Evolutionary conservation across 2,329 filamentous ascomycete species (phyloP).

Genomic region (Colletotrichum trifolii): DNA sequence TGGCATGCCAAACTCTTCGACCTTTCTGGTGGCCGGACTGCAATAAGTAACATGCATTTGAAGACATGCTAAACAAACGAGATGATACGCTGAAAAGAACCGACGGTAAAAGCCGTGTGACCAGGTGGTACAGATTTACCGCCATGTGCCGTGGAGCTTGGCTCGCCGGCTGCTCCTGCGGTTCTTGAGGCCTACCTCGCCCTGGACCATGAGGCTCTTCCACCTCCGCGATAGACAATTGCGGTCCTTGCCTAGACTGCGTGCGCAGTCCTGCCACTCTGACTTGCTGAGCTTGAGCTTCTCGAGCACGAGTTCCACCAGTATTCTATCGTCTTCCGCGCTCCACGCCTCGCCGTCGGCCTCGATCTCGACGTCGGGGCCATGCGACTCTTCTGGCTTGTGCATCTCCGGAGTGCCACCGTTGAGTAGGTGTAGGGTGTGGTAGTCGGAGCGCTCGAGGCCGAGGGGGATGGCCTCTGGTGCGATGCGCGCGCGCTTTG

Average conservation of each 20-base stretch:
- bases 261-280: slow-evolving; percentile 76
- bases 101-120: not conserved
- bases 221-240: slow-evolving; percentile 68
- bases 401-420: slow-evolving; percentile 42
- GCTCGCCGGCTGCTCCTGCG: slow-evolving; percentile 54
- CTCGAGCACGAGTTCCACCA: slow-evolving; percentile 75
- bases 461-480: slow-evolving; percentile 70
- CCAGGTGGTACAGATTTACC: slow-evolving; percentile 44
- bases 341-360: slow-evolving; percentile 66
- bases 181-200: slow-evolving; percentile 69
- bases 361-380: slow-evolving; percentile 55
- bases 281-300: slow-evolving; percentile 73
- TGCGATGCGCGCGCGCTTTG: slow-evolving; percentile 70
- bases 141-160: slow-evolving; percentile 67
- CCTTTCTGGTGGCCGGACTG: not conserved
- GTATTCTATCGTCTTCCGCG: slow-evolving; percentile 70
- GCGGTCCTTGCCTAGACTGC: slow-evolving; percentile 70
- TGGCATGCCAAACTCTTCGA: not conserved
- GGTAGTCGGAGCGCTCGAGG: slow-evolving; percentile 68
- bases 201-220: slow-evolving; percentile 70
- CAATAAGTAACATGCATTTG: not conserved
- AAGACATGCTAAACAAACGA: slow-evolving; percentile 12
- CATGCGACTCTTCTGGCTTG: slow-evolving; percentile 36
- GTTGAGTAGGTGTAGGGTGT: slow-evolving; percentile 56
- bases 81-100: slow-evolving; percentile 1